Percentiles rank a stretch among this genome's conserved stretches.
phyloP scores from a whole-genome alignment of 1,284 basidiomycete genomes.

The Irpex sp. region DNA sequence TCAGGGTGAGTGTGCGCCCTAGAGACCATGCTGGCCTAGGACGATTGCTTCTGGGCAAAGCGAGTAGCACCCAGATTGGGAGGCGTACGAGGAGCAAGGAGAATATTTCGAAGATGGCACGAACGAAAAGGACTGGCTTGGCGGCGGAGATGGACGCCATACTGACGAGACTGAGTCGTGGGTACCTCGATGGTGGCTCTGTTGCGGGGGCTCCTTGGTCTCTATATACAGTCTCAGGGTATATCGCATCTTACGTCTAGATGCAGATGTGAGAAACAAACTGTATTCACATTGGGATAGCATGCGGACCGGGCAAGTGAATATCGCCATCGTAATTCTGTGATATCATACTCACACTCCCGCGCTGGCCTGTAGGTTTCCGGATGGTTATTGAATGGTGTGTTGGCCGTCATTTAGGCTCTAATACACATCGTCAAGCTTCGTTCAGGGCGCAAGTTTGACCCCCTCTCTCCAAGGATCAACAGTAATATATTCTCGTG shows the following conservation, averaged over 20 bases:
- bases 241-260: neutral
- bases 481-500: too few relatives aligned
- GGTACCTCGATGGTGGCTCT: neutral
- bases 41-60: constrained; percentile 1
- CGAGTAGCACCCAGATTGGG: constrained; percentile 1
- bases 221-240: neutral
- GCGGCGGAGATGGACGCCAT: neutral
- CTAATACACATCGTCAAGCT: too few relatives aligned
- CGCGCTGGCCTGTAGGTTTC: too few relatives aligned
- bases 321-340: too few relatives aligned
- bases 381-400: too few relatives aligned
- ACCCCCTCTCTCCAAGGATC: too few relatives aligned
- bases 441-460: too few relatives aligned
- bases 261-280: too few relatives aligned
- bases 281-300: too few relatives aligned
- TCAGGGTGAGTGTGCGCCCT: neutral
- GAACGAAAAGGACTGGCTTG: neutral
- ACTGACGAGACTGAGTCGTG: neutral
- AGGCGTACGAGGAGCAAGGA: neutral
- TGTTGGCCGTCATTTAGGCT: too few relatives aligned
- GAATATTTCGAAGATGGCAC: neutral
- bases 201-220: neutral
- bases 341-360: too few relatives aligned
- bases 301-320: too few relatives aligned
- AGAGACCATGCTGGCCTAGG: constrained; percentile 3